Evolutionary conservation across 1,284 basidiomycete genomes (phyloP).

Genomic region (Singerocomus inundabilis): DNA sequence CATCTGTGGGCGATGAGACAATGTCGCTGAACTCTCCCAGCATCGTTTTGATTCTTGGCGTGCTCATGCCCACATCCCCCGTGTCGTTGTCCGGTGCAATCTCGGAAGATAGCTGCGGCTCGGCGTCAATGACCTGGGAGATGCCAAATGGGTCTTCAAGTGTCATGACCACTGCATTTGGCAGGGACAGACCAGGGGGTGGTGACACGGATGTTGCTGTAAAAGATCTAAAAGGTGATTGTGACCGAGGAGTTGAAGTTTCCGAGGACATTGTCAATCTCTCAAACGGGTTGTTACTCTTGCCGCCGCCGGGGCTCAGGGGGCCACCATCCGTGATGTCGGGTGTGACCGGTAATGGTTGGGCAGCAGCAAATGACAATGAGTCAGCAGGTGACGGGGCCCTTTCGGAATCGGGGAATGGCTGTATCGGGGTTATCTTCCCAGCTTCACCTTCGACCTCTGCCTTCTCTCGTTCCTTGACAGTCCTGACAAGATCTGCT

Average conservation of each 20-base stretch:
- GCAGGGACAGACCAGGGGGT: slow-evolving; percentile 25
- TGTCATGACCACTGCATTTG: slow-evolving; percentile 16
- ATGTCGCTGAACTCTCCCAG: slow-evolving; percentile 17
- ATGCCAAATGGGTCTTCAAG: slow-evolving; percentile 60
- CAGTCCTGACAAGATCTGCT: slow-evolving; percentile 50
- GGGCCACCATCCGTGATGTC: slow-evolving; percentile 39
- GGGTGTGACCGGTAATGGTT: slow-evolving; percentile 71
- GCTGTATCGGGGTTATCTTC: slow-evolving; percentile 21
- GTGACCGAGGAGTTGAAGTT: slow-evolving; percentile 46
- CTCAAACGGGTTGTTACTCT: slow-evolving; percentile 95
- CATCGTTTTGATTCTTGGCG: slow-evolving; percentile 17
- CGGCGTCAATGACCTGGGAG: slow-evolving; percentile 40
- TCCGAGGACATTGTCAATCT: slow-evolving; percentile 55
- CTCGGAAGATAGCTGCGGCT: slow-evolving; percentile 21
- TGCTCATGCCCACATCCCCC: slow-evolving; percentile 24
- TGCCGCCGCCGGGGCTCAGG: slow-evolving; percentile 43
- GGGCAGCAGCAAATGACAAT: slow-evolving; percentile 59
- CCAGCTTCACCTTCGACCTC: slow-evolving; percentile 53
- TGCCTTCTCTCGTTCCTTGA: slow-evolving; percentile 56
- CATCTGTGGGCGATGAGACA: slow-evolving; percentile 38
- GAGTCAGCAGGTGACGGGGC: slow-evolving; percentile 42
- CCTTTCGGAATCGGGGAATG: slow-evolving; percentile 16
- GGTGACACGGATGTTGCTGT: slow-evolving; percentile 37
- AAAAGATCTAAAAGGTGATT: slow-evolving; percentile 58
- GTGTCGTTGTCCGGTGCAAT: slow-evolving; percentile 24